phyloP scores from a whole-genome alignment of 2,329 filamentous ascomycete species.

The Ceratocystis alfenasii region DNA sequence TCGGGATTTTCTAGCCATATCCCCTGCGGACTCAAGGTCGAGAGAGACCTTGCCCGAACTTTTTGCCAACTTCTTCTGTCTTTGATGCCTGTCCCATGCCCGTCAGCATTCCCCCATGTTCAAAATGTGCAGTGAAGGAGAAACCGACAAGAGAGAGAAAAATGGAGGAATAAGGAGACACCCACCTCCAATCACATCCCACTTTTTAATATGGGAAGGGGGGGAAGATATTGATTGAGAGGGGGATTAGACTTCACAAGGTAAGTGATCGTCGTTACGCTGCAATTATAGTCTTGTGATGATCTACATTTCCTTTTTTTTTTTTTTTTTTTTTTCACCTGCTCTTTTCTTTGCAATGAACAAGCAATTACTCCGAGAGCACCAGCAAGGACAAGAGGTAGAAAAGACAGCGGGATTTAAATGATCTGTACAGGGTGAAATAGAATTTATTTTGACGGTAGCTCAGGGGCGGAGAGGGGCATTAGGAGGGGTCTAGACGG shows the following conservation, averaged over 20 bases:
- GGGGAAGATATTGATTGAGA: background rate
- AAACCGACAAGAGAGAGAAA: background rate
- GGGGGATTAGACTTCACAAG: background rate
- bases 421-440: background rate
- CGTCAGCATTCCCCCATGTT: background rate
- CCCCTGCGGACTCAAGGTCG: background rate
- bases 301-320: background rate
- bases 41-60: background rate
- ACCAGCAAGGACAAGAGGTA: background rate
- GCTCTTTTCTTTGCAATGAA: background rate
- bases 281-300: background rate
- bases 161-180: background rate
- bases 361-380: background rate
- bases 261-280: background rate
- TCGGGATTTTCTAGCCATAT: background rate
- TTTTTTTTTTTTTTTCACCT: background rate
- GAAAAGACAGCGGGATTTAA: slow-evolving; percentile 6
- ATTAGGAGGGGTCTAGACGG: too few relatives aligned
- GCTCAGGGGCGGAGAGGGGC: background rate
- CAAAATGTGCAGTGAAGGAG: background rate
- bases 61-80: background rate
- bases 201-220: background rate
- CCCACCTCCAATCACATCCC: background rate
- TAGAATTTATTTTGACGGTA: background rate
- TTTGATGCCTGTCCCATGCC: background rate